Base-by-base conservation (phyloP, 306 rosid species). In the Hippophae rhamnoides region DNA sequence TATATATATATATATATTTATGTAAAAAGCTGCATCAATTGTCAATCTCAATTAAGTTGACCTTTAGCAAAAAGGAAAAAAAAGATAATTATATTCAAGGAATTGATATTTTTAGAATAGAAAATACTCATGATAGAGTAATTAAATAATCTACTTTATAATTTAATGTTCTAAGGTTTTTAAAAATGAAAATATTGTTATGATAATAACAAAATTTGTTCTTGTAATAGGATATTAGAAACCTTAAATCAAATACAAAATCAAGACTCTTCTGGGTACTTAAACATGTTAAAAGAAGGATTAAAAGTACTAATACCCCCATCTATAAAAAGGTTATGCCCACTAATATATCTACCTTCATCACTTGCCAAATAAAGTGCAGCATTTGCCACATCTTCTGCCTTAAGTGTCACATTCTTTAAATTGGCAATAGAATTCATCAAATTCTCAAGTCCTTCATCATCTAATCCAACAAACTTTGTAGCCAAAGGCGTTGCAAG, bases 341-440 rank as follows among this genome's bases (percentile, higher is more conserved):
- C 97, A 62, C 97, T 90, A 13, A 90, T 74, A 26, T 87, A 87
- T 72, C 69, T 79, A 0, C 80, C 81, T 42, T 90, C 92, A 71
- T 79, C 90, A 56, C 86, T 72, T 0, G 87, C 97, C 64, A 90
- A 79, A 65, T 66, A 90, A 13, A 90, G 78, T 13, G 89, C 92
- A 0, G 96, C 94, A 66, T 87, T 87, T 0, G 97, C 97, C 8
- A 87, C 84, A 72, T 90, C 90, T 7, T 84, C 89, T 1, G 72
- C 72, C 60, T 78, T 82, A 2, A 82, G 83, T 0, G 78, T 87
- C 12, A 81, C 82, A 0, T 81, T 79, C 54, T 87, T 90, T 1
- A 90, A 58, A 56, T 84, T 85, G 0, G 89, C 95, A 2, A 68
- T 12, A 0, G 64, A 65, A 51, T 5, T 42, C 83, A 74, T 72